Evolutionary conservation across 1,139 yeast genomes (phyloP).

Genomic region (Hyphopichia khmerensis): DNA sequence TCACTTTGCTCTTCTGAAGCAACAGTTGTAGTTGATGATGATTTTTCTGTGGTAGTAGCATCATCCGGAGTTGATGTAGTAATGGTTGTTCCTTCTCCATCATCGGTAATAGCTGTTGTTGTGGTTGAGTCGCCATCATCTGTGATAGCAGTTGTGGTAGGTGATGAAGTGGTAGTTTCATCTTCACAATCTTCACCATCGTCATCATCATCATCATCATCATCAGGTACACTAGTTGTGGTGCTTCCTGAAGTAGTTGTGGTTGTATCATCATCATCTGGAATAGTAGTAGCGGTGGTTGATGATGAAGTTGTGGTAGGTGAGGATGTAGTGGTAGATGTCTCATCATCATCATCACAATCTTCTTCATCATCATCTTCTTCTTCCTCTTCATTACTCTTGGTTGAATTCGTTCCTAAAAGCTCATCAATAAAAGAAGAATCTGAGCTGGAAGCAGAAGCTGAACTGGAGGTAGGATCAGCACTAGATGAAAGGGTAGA

Average conservation of each 20-base stretch:
- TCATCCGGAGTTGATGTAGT: background rate
- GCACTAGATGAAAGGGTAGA: slow-evolving; percentile 5
- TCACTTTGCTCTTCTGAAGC: background rate
- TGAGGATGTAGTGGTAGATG: background rate
- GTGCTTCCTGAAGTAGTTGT: background rate
- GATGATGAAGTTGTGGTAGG: background rate
- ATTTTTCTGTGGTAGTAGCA: no score
- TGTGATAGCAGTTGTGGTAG: background rate
- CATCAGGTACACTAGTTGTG: background rate
- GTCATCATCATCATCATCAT: background rate
- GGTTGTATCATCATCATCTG: slow-evolving; percentile 5
- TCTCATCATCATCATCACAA: background rate
- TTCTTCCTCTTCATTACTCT: background rate
- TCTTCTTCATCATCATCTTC: slow-evolving; percentile 2
- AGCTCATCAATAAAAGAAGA: no score
- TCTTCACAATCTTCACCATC: background rate
- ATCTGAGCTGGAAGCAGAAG: no score
- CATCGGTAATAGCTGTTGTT: background rate
- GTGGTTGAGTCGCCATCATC: background rate
- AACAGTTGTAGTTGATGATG: background rate
- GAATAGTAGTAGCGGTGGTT: slow-evolving; percentile 6
- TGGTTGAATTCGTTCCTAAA: no score
- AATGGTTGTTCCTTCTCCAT: background rate
- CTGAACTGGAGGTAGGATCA: slow-evolving; percentile 4
- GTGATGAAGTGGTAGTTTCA: background rate